Evolutionary conservation across 2,329 filamentous ascomycete genomes (phyloP), one percentile per base, ranked within the genome.

Genomic region (Colletotrichum shisoi): DNA sequence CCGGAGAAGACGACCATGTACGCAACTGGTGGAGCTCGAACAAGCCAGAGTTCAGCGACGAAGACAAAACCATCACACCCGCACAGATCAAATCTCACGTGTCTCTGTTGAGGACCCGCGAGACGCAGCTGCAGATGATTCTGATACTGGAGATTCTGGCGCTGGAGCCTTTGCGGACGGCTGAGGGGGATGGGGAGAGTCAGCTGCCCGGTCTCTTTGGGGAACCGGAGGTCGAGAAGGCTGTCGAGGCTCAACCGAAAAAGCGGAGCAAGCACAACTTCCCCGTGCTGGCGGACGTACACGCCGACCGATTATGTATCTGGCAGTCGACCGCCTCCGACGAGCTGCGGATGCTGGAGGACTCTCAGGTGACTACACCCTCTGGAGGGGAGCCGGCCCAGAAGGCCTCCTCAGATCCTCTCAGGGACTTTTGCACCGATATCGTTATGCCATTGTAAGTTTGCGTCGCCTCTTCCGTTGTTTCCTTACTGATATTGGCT

Each of bases 81-180:
- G 80, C 85, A 17, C 84, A 87, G 39, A 80, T 87, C 61, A 90
- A 85, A 73, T 84, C 86, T 21, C 85, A 89, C 46, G 79, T 89
- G n/a, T 85, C 88, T 2, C 83, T 87, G 59, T 77, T 94, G 45
- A 86, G 91, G 48, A 88, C 89, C 27, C 84, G 92, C 67, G 92
- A 95, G 79, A 93, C 91, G 0, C 89, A 94, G 72, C 80, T 94
- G 45, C 92, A 95, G 74, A 87, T 94, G 78, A 92, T 94, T 62
- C 76, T 95, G 39, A 88, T 93, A 58, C 82, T 95, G 6, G 92
- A 95, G 73, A 87, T 93, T 17, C 78, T 94, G 24, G 89, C 91
- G 2, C 79, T 95, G 48, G 90, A 92, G 69, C 82, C 84, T 21
- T 72, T 85, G 37, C 79, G 79, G 34, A 76, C 79, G 2, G 70